These are phyloP conservation scores for Talaromyces sp. DNA, from an alignment of 2,329 filamentous ascomycete species.

Conservation along the genomic window DNA sequence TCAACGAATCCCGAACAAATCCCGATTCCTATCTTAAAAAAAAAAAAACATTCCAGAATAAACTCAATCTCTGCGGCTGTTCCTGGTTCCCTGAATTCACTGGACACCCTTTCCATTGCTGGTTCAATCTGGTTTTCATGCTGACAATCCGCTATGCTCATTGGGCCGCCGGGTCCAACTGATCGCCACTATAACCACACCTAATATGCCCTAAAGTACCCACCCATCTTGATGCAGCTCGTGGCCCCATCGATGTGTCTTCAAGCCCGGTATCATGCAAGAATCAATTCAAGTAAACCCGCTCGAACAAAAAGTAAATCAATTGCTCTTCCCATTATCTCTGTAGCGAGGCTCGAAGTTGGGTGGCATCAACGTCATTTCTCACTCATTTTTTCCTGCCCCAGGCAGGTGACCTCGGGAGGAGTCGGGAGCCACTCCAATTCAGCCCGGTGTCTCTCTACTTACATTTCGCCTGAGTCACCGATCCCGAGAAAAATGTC, in stretches of 20 bases:
- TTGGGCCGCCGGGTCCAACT: conserved; percentile 4
- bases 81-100: no score
- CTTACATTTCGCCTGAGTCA: conserved; percentile 8
- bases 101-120: no score
- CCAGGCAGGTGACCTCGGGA: conserved; percentile 31
- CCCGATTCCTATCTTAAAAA: not conserved
- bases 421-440: conserved; percentile 20
- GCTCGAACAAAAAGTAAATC: conserved; percentile 29
- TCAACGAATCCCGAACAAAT: conserved; percentile 8
- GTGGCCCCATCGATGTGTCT: not conserved
- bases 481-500: conserved; percentile 21
- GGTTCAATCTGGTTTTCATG: no score
- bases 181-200: conserved; percentile 2
- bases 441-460: conserved; percentile 3
- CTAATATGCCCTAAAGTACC: not conserved
- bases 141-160: conserved; percentile 15
- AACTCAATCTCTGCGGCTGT: conserved; percentile 3
- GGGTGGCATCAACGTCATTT: not conserved
- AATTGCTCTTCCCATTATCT: conserved; percentile 35
- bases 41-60: not conserved
- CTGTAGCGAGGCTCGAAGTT: not conserved
- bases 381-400: not conserved
- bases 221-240: not conserved
- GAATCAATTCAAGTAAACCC: not conserved
- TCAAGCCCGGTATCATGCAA: not conserved